Evolutionary conservation across 225 moss, liverwort and hornwort genomes (phyloP), one percentile per base, ranked within the genome.

Genomic region (Bryum argenteum): DNA sequence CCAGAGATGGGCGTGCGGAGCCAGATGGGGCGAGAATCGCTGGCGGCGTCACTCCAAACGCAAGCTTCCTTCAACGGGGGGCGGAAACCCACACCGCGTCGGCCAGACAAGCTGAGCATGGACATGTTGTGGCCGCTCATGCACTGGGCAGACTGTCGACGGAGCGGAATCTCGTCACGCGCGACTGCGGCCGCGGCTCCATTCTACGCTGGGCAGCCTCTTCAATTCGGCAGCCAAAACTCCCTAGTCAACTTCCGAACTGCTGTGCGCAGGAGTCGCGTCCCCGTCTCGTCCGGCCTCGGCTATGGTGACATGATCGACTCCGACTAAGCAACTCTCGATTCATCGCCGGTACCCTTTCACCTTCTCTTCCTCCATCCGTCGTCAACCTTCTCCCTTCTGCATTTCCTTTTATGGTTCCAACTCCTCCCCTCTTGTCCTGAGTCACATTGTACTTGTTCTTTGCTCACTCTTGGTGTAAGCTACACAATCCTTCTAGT

Each of bases 221-320:
- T 3, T 12, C 45, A 15, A 4, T 12, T 47, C 45, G 45, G 3
- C 15, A 66, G 66, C 11, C 60, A 21, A 22, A 76, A 16, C 39
- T 58, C 78, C 47, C 39, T 70, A 55, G 57, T n/a, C 61, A 61
- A 72, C 56, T 55, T 71, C 24, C 80, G 61, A 3, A 38, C 56
- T 11, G 51, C 38, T 3, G 66, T 61, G 11, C 61, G 81, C 41
- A 44, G 41, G 5, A 37, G 21, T 41, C 62, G 33, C 24, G 37
- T 67, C 12, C 22, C 61, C 11, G 16, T 65, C 13, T 19, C 69
- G 40, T 65, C 73, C 13, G 73, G 76, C 18, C 85, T 85, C 41
- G 77, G 79, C 20, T 85, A 85, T 67, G 64, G 60, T 42, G 79
- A 85, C 54, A 85, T 82, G 85, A 74, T 85, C n/a, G 85, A 79